phyloP scores from a whole-genome alignment of 495 filamentous ascomycete genomes.

The Chaetomidium leptoderma region DNA sequence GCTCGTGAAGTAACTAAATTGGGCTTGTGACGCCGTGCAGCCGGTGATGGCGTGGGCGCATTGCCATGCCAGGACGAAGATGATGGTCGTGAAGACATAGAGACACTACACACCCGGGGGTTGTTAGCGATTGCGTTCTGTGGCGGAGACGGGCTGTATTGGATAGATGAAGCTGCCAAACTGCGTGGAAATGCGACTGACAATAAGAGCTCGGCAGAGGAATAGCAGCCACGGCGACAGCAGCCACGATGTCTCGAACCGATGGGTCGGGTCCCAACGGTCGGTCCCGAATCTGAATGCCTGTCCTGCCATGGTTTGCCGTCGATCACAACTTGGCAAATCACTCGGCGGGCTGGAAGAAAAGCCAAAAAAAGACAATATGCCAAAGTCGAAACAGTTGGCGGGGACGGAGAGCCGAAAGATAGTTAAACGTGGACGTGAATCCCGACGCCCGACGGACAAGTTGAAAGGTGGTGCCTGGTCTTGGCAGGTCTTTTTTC shows the following conservation, averaged over 20 bases:
- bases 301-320: constrained; percentile 14
- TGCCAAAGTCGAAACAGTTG: background rate
- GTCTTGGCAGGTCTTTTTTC: background rate
- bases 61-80: constrained; percentile 64
- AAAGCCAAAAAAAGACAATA: background rate
- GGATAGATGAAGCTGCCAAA: background rate
- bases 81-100: constrained; percentile 66
- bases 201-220: constrained; percentile 53
- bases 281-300: constrained; percentile 42
- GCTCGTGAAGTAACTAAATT: constrained; percentile 78
- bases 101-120: constrained; percentile 41
- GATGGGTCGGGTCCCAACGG: constrained; percentile 55
- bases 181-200: constrained; percentile 26
- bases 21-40: constrained; percentile 35
- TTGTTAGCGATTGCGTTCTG: background rate
- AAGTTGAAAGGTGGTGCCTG: background rate
- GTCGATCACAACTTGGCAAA: constrained; percentile 4
- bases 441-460: too few species aligned
- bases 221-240: constrained; percentile 61
- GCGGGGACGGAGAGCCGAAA: background rate
- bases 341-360: background rate
- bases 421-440: background rate
- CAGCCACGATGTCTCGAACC: constrained; percentile 73
- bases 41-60: constrained; percentile 31
- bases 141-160: too few species aligned